A percentile compares a stretch with the other conserved stretches of the same genome.
phyloP scores from a whole-genome alignment of 2,329 filamentous ascomycete genomes.

The Colletotrichum salicis region DNA sequence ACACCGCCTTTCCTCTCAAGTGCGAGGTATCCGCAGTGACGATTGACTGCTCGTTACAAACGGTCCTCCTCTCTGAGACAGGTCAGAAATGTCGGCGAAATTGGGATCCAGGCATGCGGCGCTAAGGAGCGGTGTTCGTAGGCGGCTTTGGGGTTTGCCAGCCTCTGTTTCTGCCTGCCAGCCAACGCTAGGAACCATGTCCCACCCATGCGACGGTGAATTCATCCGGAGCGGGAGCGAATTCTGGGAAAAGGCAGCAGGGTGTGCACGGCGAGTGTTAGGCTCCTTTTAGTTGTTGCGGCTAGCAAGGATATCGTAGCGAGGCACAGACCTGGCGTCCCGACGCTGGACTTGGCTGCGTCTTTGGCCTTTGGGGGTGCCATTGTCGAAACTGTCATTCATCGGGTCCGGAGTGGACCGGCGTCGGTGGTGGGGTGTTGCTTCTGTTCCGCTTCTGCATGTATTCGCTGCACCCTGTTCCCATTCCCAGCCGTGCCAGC shows the following conservation, averaged over 20 bases:
- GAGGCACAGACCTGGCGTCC: conserved; percentile 21
- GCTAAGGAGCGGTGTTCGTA: not conserved
- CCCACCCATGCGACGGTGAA: conserved; percentile 35
- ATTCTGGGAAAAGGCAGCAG: conserved; percentile 22
- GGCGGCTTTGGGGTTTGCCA: conserved; percentile 5
- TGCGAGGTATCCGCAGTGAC: not conserved
- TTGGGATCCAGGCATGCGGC: not conserved
- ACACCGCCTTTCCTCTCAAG: conserved; percentile 29
- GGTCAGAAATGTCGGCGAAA: conserved; percentile 7
- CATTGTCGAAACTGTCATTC: conserved; percentile 27
- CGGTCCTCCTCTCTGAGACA: not conserved
- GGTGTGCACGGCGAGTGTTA: conserved; percentile 28
- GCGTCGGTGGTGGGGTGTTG: conserved; percentile 2
- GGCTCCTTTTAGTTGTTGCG: conserved; percentile 31
- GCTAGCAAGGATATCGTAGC: conserved; percentile 32
- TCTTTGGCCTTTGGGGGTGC: conserved; percentile 16
- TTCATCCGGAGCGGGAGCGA: conserved; percentile 33
- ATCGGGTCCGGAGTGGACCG: conserved; percentile 8
- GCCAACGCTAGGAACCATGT: conserved; percentile 18
- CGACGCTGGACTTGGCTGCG: conserved; percentile 26
- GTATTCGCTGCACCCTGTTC: conserved; percentile 32
- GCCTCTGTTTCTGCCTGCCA: conserved; percentile 7
- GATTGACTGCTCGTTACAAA: not conserved
- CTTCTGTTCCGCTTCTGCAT: conserved; percentile 30
- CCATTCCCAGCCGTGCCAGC: conserved; percentile 22